phyloP scores from a whole-genome alignment of 441 rosid species.

The Erysimum pusillum region DNA sequence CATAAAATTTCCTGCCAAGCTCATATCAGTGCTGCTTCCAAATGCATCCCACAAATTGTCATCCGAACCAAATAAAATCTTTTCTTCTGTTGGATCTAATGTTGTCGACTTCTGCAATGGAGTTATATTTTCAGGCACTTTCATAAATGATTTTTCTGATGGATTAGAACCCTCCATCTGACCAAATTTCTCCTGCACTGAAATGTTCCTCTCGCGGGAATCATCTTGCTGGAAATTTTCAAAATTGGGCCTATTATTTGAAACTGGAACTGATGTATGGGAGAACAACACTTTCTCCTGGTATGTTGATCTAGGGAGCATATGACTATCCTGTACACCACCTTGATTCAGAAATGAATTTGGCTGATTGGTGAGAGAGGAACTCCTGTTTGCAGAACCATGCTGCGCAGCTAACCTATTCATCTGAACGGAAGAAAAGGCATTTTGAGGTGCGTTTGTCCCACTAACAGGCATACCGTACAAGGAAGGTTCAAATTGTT shows the following conservation, averaged over 20 bases:
- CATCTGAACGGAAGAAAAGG: conserved; percentile 57
- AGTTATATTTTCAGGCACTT: conserved; percentile 48
- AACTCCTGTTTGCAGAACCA: conserved; percentile 58
- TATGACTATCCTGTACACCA: conserved; percentile 54
- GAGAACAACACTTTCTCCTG: conserved; percentile 55
- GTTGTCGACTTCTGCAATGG: conserved; percentile 67
- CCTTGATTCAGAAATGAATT: conserved; percentile 55
- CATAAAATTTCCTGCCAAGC: conserved; percentile 53
- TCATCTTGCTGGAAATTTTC: conserved; percentile 57
- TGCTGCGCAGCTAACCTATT: conserved; percentile 59
- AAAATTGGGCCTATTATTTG: conserved; percentile 53
- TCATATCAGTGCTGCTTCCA: conserved; percentile 62
- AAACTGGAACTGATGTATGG: conserved; percentile 54
- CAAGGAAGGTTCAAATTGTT: conserved; percentile 73
- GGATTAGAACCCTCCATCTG: conserved; percentile 54
- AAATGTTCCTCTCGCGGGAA: conserved; percentile 54
- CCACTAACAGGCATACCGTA: conserved; percentile 69
- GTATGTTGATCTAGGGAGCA: conserved; percentile 57
- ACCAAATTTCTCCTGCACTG: conserved; percentile 53
- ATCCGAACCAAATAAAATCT: conserved; percentile 89
- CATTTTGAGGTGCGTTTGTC: conserved; percentile 55
- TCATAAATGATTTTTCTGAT: conserved; percentile 58
- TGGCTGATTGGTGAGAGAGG: conserved; percentile 61
- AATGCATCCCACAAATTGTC: conserved; percentile 83
- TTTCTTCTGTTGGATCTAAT: conserved; percentile 93